Base-by-base conservation (phyloP, 2,329 filamentous ascomycete genomes). In the Fusarium sp. region DNA sequence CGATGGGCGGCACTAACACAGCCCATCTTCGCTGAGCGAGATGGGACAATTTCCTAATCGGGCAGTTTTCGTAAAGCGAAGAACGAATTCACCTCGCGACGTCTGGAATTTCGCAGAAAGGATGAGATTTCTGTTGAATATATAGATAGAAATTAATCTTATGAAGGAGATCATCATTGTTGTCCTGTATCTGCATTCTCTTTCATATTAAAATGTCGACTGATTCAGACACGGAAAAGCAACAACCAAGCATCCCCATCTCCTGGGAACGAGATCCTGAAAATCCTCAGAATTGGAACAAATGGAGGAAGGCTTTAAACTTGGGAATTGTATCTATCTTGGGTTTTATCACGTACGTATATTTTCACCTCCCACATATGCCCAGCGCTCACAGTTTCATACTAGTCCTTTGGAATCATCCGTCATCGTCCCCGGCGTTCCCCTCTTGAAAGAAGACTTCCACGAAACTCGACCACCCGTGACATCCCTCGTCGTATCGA, bases 401-500 rank as follows among this genome's bases (percentile, higher is more conserved):
- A 1, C 13, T 4, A 60, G 64, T 14, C 64, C 64, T 0, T 20
- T 67, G 17, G 53, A 67, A 53, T 67, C 64, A 0, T 60, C 64
- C 4, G 30, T 67, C 35, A 67, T 67, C 7, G 53, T 67, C 9
- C 60, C 60, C 5, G 64, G 60, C 2, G 64, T 67, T 17, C 53
- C 60, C 2, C 60, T 67, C 32, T 30, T 67, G 3, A 65, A 59
- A 44, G n/a, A 60, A 3, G 64, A 65, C 18, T 44, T 67, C 15
- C 17, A 42, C 8, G 64, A 67, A 26, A 65, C 35, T 0, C 23
- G 56, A 18, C 38, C 49, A 20, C 40, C 80, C 2, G 57, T 67
- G 78, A 45, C 45, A 11, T 65, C 60, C 1, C 63, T 65, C 2
- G 50, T 65, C 11, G 58, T 65, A 1, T 68, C 40, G 0, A 68